These are phyloP conservation scores for Lactarius tabidus DNA, from an alignment of 768 basidiomycete species.

Conservation along the genomic window DNA sequence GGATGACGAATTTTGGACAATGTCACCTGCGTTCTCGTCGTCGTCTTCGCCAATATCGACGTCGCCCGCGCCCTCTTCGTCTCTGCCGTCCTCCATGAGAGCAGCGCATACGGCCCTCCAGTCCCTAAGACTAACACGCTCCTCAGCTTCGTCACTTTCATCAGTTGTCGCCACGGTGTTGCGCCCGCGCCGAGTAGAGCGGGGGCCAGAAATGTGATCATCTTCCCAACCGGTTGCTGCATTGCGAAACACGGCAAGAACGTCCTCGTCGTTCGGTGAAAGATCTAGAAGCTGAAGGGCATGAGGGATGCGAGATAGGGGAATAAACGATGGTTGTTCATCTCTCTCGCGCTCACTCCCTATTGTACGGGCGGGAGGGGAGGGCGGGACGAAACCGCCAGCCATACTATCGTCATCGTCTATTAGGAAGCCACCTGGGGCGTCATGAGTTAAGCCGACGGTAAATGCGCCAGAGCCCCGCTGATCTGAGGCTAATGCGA, in stretches of 20 bases:
- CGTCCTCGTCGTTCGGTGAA: slow-evolving; percentile 57
- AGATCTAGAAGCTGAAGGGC: slow-evolving; percentile 64
- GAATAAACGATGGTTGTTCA: slow-evolving; percentile 38
- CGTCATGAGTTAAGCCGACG: background rate
- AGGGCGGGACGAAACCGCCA: slow-evolving; percentile 32
- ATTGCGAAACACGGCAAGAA: slow-evolving; percentile 67
- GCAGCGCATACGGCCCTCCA: slow-evolving; percentile 81
- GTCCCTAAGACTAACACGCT: slow-evolving; percentile 56
- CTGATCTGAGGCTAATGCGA: background rate
- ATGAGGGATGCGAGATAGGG: slow-evolving; percentile 51
- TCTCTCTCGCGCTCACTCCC: slow-evolving; percentile 2
- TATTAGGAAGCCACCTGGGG: slow-evolving; percentile 36
- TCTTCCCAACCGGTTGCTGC: slow-evolving; percentile 70
- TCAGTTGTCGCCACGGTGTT: slow-evolving; percentile 26
- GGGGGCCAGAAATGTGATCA: background rate
- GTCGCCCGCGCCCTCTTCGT: slow-evolving; percentile 28
- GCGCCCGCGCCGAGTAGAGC: background rate
- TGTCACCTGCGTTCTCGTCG: slow-evolving; percentile 24
- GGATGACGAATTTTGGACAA: slow-evolving; percentile 34
- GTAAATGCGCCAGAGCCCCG: background rate
- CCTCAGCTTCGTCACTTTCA: slow-evolving; percentile 27
- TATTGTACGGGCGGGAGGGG: background rate
- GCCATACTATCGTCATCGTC: slow-evolving; percentile 28
- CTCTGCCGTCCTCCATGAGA: slow-evolving; percentile 41
- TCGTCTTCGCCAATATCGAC: slow-evolving; percentile 28